These are phyloP conservation scores for Exophiala sideris DNA, from an alignment of 2,329 filamentous ascomycete genomes.

Conservation along the genomic window DNA sequence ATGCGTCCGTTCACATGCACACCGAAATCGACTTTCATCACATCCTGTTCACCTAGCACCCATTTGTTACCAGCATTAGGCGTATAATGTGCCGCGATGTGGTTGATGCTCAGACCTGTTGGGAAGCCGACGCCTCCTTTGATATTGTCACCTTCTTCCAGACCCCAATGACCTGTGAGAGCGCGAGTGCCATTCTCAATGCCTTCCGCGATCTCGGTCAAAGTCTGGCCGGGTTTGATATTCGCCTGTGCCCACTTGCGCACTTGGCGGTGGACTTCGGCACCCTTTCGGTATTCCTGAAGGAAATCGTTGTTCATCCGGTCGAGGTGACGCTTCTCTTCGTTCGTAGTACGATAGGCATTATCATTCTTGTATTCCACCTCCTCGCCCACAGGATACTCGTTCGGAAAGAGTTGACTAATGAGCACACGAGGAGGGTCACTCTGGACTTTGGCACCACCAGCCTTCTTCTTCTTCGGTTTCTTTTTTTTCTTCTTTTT, in stretches of 20 bases:
- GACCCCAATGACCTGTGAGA: slow-evolving; percentile 70
- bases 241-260: slow-evolving; percentile 76
- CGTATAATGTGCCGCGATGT: slow-evolving; percentile 82
- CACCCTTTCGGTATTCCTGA: slow-evolving; percentile 74
- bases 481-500: slow-evolving; percentile 87
- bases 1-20: slow-evolving; percentile 69
- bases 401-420: slow-evolving; percentile 69
- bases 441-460: slow-evolving; percentile 65
- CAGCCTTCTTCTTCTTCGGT: slow-evolving; percentile 67
- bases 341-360: slow-evolving; percentile 71
- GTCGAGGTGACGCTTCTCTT: slow-evolving; percentile 80
- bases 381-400: slow-evolving; percentile 75
- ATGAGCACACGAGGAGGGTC: slow-evolving; percentile 71
- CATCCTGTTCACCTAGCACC: slow-evolving; percentile 62
- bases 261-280: slow-evolving; percentile 87
- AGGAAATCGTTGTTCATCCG: slow-evolving; percentile 77
- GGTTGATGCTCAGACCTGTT: slow-evolving; percentile 76
- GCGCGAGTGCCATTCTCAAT: slow-evolving; percentile 80
- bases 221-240: slow-evolving; percentile 74
- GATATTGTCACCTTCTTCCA: slow-evolving; percentile 74
- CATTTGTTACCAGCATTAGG: slow-evolving; percentile 84
- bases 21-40: slow-evolving; percentile 72
- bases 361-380: slow-evolving; percentile 77
- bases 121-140: slow-evolving; percentile 84
- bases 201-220: slow-evolving; percentile 81